phyloP scores from a whole-genome alignment of 2,329 filamentous ascomycete genomes.

The Pseudogymnoascus sp. region DNA sequence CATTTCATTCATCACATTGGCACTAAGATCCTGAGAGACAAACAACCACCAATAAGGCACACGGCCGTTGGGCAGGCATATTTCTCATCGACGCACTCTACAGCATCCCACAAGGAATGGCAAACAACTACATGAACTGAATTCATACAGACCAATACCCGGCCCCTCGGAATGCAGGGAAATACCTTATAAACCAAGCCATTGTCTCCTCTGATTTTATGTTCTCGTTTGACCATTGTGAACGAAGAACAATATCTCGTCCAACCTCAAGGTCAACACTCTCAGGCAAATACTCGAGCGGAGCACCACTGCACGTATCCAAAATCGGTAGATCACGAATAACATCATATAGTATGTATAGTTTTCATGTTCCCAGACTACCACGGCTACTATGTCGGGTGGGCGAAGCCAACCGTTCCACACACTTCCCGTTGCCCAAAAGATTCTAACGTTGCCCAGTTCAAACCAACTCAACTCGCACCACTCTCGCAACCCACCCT shows the following conservation, averaged over 20 bases:
- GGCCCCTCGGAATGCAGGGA: constrained; percentile 25
- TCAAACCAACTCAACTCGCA: background rate
- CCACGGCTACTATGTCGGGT: background rate
- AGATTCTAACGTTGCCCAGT: background rate
- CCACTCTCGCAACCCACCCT: background rate
- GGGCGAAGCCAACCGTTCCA: background rate
- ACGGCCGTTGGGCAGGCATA: constrained; percentile 2
- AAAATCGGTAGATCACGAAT: background rate
- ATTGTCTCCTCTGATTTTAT: constrained; percentile 1
- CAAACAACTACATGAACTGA: constrained; percentile 25
- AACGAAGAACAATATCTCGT: background rate
- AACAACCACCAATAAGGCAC: constrained; percentile 5
- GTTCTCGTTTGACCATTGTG: background rate
- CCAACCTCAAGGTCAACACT: background rate
- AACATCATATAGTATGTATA: background rate
- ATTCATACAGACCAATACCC: constrained; percentile 21
- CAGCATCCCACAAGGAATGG: constrained; percentile 22
- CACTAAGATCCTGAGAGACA: background rate
- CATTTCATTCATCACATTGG: constrained; percentile 4
- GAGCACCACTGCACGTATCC: background rate
- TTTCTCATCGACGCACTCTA: constrained; percentile 9
- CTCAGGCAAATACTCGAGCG: background rate
- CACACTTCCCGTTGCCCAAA: background rate
- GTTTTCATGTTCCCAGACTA: background rate
- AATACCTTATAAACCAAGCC: constrained; percentile 23